Evolutionary conservation across 345 rosid genomes (phyloP).

Genomic region (Aethionema arabicum): DNA sequence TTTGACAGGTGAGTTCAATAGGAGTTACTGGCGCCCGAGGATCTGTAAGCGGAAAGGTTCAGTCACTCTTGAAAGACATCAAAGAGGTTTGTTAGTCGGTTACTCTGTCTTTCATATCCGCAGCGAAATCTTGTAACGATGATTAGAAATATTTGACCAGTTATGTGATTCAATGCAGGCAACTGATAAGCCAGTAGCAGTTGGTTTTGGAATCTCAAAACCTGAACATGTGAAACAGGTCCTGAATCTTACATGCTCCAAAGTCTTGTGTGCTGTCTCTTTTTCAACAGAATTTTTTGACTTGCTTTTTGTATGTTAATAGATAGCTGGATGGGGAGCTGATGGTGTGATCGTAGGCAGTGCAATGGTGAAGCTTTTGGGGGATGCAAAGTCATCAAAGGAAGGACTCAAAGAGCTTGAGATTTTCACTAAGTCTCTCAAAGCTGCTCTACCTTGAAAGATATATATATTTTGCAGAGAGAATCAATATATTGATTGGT

Average conservation of each 20-base stretch:
- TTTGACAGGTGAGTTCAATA: slow-evolving; percentile 71
- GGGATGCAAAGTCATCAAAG: slow-evolving; percentile 69
- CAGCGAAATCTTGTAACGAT: not conserved
- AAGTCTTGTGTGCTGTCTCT: slow-evolving; percentile 1
- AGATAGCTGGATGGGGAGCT: slow-evolving; percentile 88
- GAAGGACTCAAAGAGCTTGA: slow-evolving; percentile 76
- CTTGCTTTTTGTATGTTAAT: slow-evolving; percentile 15
- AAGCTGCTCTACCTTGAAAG: slow-evolving; percentile 58
- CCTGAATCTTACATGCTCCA: not conserved
- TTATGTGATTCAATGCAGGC: slow-evolving; percentile 40
- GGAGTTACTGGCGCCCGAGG: slow-evolving; percentile 95
- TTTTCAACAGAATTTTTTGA: not conserved
- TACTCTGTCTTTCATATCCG: not conserved
- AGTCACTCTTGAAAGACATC: slow-evolving; percentile 64
- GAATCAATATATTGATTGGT: slow-evolving; percentile 9
- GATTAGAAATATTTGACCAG: slow-evolving; percentile 13
- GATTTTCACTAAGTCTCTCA: slow-evolving; percentile 62
- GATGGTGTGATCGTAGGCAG: slow-evolving; percentile 87
- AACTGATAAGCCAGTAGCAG: slow-evolving; percentile 75
- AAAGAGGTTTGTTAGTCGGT: slow-evolving; percentile 43
- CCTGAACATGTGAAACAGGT: slow-evolving; percentile 86
- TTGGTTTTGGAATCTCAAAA: slow-evolving; percentile 78
- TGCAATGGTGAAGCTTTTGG: slow-evolving; percentile 74
- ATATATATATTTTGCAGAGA: slow-evolving; percentile 10
- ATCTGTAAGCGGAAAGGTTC: slow-evolving; percentile 67